Evolutionary conservation across 352 stramenopile species (phyloP).

Genomic region (Saprolegnia diclina): DNA sequence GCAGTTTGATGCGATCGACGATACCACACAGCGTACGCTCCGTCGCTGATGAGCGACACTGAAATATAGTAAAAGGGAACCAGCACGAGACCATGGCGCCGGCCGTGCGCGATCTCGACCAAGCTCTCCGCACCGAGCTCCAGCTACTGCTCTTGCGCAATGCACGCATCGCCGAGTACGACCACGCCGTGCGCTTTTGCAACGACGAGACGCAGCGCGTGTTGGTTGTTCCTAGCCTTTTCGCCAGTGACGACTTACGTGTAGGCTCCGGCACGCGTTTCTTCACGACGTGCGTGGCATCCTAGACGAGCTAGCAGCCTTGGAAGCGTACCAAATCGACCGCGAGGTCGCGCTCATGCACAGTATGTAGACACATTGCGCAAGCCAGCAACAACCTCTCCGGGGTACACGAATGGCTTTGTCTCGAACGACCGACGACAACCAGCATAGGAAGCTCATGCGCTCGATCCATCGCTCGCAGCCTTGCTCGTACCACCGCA

Average conservation of each 20-base stretch:
- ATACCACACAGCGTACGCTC: not conserved
- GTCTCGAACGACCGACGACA: not conserved
- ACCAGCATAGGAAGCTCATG: not conserved
- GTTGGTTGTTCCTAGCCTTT: too few species aligned
- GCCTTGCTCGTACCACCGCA: not conserved
- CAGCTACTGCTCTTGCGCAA: conserved; percentile 24
- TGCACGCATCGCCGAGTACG: conserved; percentile 15
- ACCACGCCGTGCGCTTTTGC: conserved; percentile 12
- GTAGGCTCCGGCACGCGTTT: conserved; percentile 19
- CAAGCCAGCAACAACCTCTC: too few species aligned
- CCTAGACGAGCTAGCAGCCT: conserved; percentile 6
- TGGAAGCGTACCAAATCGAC: conserved; percentile 7
- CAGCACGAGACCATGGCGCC: not conserved
- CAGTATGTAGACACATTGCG: not conserved
- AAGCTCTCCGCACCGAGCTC: conserved; percentile 20
- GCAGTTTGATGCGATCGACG: conserved; percentile 17
- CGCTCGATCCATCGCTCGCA: not conserved
- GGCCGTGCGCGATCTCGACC: not conserved
- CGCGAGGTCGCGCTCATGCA: not conserved
- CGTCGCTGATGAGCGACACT: not conserved
- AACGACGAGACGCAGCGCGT: not conserved
- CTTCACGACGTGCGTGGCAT: not conserved
- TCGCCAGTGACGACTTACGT: too few species aligned
- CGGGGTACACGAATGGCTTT: too few species aligned
- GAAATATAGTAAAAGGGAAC: too few species aligned